Evolutionary conservation across 306 rosid genomes (phyloP), one percentile per base, ranked within the genome.

Genomic region (Elaeagnus macrophylla): DNA sequence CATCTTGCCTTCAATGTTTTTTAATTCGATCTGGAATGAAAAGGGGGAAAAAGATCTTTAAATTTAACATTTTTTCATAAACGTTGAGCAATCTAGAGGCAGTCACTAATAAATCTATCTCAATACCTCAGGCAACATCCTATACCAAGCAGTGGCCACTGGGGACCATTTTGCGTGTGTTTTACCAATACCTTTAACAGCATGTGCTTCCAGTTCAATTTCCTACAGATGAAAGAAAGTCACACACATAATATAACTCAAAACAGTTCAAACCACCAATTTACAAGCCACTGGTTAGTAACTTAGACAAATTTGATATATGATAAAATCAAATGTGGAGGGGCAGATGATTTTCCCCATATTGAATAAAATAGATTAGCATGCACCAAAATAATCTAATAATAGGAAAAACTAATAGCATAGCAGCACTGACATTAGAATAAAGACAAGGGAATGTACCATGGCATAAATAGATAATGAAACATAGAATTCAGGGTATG

Each of bases 141-240:
- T 72, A 75, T 87, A 91, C 99, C 99, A 91, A 66, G 91, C 93
- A 64, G 99, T 88, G 43, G 85, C 83, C 75, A 87, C 99, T 0
- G 99, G 99, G 6, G 96, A 91, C 96, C 99, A 91, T 68, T 91
- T 91, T 68, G 99, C 95, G 59, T 91, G 99, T 45, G 85, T 82
- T 82, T 71, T 84, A 65, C 99, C 99, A 54, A 84, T 20, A 48
- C 99, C 99, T 81, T 91, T 91, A 52, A 91, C 96, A 55, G 95
- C 99, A 76, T 82, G 99, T 41, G 74, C 96, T 84, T 91, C 99
- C 39, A 91, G 81, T 75, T 91, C 99, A 56, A 91, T 87, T 78
- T 82, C 99, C 99, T 91, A 71, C 51, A 48, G 49, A 64, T 25
- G 68, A 42, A 46, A 46, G 53, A 8, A 67, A 37, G 25, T 45